Conservation (phyloP, 768 basidiomycete genomes). For the Boletus tylopilopsis region DNA sequence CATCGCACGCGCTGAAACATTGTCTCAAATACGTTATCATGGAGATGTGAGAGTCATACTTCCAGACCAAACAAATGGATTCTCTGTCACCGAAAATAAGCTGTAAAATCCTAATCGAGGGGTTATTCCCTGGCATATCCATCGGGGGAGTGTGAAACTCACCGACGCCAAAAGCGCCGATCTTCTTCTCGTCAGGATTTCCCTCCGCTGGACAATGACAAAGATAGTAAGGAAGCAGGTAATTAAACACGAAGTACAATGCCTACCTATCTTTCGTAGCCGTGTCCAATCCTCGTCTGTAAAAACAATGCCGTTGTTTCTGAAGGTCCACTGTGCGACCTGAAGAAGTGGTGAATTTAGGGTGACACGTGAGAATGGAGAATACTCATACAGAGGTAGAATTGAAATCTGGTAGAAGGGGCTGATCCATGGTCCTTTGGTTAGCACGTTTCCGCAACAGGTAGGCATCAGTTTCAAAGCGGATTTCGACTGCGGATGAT, state of each 20-base stretch:
- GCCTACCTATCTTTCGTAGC: neutral
- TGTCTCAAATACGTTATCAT: too few relatives aligned
- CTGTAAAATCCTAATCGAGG: slow-evolving; percentile 63
- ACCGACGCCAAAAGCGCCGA: slow-evolving; percentile 4
- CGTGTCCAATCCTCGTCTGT: neutral
- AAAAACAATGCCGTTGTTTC: neutral
- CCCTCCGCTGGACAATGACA: too few relatives aligned
- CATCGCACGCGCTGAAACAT: too few relatives aligned
- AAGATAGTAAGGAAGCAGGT: too few relatives aligned
- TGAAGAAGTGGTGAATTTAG: neutral
- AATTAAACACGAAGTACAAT: too few relatives aligned
- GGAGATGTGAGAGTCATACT: slow-evolving; percentile 32
- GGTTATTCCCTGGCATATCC: neutral
- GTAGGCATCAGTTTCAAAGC: neutral
- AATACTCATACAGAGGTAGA: neutral
- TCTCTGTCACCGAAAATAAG: slow-evolving; percentile 75
- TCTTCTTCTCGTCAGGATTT: neutral
- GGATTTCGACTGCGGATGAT: neutral
- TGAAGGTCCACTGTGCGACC: slow-evolving; percentile 4
- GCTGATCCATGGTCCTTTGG: neutral
- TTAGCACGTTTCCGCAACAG: too few relatives aligned
- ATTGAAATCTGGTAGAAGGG: neutral
- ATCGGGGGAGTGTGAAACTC: neutral
- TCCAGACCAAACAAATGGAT: slow-evolving; percentile 73
- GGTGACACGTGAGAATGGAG: neutral